Base-by-base conservation (phyloP, 140 eudicot species). In the Ambrosia hybrid region DNA sequence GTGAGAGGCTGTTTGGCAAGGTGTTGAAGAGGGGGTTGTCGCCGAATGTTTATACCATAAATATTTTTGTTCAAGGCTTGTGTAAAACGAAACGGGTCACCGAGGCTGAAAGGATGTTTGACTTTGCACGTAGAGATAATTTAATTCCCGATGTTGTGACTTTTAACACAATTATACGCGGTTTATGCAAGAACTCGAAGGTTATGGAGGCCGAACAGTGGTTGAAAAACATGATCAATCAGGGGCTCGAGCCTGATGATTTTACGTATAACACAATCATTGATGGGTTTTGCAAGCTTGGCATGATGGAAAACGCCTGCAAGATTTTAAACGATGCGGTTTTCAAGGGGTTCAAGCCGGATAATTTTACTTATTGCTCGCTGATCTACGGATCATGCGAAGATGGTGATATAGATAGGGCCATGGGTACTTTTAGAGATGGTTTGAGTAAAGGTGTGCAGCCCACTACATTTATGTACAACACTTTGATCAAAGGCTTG, bases 231-330 rank as follows among this genome's bases (percentile, higher is more conserved):
- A 90, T 94, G 96, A 84, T 88, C 12, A 94, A 88, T 73, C 78
- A 75, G 67, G 97, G 99, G 60, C 79, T 88, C 13, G 83, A 88
- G 57, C 97, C 99, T 11, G 99, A 94, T 85, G 85, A 84, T 72
- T 88, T 90, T 71, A 90, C 96, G 51, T 94, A 90, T 72, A 94
- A 94, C 71, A 78, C 90, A 3, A 85, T 90, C 15, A 82, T 91
- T 65, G 83, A 88, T 21, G 99, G 90, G 3, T 94, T 83, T 61
- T 94, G 99, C 82, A 88, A 90, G 82, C 11, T 67, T 73, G 88
- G 95, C 8, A 79, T 85, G 90, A 88, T 88, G 66, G 79, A 80
- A 78, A 83, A 58, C 1, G 96, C 95, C 5, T 82, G 77, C 34
- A 76, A 64, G 71, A 79, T 90, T 65, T 77, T 94, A 64, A 81